Evolutionary conservation across 2,329 filamentous ascomycete species (phyloP).

Genomic region (Rhynchosporium secalis): DNA sequence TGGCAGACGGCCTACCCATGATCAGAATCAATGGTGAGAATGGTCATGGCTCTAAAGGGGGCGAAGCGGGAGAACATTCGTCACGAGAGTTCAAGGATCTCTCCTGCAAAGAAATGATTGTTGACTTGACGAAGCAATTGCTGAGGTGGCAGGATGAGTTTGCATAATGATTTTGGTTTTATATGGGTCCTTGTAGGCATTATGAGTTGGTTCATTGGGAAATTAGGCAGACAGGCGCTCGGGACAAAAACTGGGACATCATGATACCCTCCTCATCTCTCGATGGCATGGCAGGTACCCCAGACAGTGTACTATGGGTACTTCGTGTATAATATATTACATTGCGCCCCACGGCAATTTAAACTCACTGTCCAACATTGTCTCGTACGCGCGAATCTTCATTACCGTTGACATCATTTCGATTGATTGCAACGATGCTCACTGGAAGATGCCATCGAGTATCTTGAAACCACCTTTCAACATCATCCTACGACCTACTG

Average conservation of each 20-base stretch:
- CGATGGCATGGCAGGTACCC: constrained; percentile 2
- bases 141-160: constrained; percentile 42
- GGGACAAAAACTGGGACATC: neutral
- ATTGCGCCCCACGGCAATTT: neutral
- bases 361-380: neutral
- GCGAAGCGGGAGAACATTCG: constrained; percentile 32
- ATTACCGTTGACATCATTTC: neutral
- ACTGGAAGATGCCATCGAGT: constrained; percentile 2
- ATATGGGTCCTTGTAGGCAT: neutral
- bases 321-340: constrained; percentile 5
- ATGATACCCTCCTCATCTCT: constrained; percentile 9
- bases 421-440: neutral
- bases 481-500: neutral
- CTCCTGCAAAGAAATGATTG: constrained; percentile 48
- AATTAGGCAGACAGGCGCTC: neutral
- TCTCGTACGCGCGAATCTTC: neutral
- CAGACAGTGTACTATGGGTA: neutral
- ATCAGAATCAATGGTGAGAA: constrained; percentile 43
- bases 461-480: neutral
- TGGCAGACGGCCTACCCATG: constrained; percentile 40
- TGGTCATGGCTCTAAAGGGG: constrained; percentile 38
- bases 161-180: constrained; percentile 22
- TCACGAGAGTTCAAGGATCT: constrained; percentile 69
- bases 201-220: no score
- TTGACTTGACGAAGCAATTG: constrained; percentile 43